Conservation (phyloP, 2,329 filamentous ascomycete genomes). For the Myriangium duriaei region DNA sequence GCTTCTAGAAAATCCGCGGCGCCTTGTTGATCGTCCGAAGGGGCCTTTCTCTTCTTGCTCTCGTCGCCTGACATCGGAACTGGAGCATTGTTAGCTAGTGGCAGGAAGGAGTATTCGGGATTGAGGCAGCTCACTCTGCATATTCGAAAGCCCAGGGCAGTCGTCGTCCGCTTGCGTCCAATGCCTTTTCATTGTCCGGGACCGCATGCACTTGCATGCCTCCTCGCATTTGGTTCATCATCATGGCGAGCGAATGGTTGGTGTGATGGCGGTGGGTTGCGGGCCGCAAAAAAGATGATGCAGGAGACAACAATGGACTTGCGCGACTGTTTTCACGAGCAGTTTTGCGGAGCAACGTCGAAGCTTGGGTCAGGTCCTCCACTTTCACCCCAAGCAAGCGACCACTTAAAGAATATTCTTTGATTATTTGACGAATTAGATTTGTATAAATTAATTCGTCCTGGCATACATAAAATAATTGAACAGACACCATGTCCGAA, state of each 20-base stretch:
- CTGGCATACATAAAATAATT: constrained; percentile 1
- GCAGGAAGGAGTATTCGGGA: no score
- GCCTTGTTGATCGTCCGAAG: constrained; percentile 41
- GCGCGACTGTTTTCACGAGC: constrained; percentile 9
- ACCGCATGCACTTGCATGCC: constrained; percentile 55
- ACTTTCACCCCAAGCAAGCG: no score
- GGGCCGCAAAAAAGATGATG: not conserved
- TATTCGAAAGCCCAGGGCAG: constrained; percentile 53
- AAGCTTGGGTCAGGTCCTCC: constrained; percentile 4
- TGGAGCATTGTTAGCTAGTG: not conserved
- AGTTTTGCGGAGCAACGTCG: constrained; percentile 7
- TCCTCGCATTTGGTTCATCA: constrained; percentile 13
- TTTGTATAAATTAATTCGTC: no score
- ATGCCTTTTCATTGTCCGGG: constrained; percentile 48
- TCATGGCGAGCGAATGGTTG: not conserved
- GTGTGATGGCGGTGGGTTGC: not conserved
- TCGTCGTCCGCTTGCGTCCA: constrained; percentile 45
- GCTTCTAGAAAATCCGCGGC: constrained; percentile 31
- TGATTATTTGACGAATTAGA: no score
- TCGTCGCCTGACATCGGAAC: constrained; percentile 20
- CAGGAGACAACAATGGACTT: constrained; percentile 3
- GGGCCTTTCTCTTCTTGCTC: constrained; percentile 48
- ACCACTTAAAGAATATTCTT: no score
- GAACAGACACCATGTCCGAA: constrained; percentile 2
- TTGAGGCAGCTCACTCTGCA: constrained; percentile 39